Base-by-base conservation (phyloP, 352 stramenopile species). In the Peronospora farinosa region DNA sequence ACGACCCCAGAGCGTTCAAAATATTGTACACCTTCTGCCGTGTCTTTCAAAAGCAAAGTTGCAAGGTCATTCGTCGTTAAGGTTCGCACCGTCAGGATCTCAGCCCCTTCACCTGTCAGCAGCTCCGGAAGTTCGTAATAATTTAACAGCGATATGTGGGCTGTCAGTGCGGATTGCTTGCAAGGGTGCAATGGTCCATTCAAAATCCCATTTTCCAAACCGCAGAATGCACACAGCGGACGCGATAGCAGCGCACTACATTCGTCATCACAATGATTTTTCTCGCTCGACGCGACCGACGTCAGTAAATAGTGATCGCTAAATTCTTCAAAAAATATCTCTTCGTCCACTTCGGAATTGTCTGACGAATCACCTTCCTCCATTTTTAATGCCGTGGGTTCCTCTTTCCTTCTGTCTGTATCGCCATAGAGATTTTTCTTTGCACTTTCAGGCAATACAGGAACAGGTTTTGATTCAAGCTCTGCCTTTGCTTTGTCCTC, bases 401-500 rank as follows among this genome's bases (percentile, higher is more conserved):
- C 54, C 17, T 57, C 31, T 35, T n/a, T 54, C 51, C 48, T 23
- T 19, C 2, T 45, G 5, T 41, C 27, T 39, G 40, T 47, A 30
- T 58, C 45, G 36, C 53, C 49, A 45, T 51, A 47, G 5, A 67
- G 42, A 13, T 63, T 69, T 52, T 54, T 56, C 35, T 59, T 54
- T 15, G 70, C 63, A 35, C 54, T 78, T 41, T 56, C 42, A 21
- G 78, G 75, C 11, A 86, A 40, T 13, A 66, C 45, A 11, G 81
- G 74, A 37, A 86, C 46, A 38, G 68, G 60, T 19, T 50, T 46
- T 19, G 65, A 65, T 15, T 92, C 72, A 2, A 85, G 49, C 41
- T 90, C 77, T 17, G 81, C 81, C 7, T 69, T 52, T 17, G 72
- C 68, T 37, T 86, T 85, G 9, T 76, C 69, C 38, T 88, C 67